These are phyloP conservation scores for Dictyostelium purpureum DNA, from an alignment of 78 protist species.

Conservation along the genomic window DNA sequence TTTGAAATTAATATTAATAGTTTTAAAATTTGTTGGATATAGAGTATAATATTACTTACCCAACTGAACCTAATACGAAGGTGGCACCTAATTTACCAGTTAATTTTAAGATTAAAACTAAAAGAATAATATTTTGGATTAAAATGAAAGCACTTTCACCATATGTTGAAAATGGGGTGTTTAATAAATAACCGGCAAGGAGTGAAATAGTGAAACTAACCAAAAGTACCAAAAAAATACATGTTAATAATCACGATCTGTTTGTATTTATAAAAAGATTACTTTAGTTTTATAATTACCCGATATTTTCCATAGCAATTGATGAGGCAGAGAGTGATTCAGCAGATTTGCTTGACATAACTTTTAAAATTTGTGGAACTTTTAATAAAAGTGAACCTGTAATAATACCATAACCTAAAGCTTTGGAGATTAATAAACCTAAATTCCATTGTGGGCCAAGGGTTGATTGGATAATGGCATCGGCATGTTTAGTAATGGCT, in stretches of 20 bases:
- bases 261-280: neutral
- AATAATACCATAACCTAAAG: slow-evolving; percentile 80
- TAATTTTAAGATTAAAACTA: slow-evolving; percentile 59
- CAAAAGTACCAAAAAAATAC: neutral
- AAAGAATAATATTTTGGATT: slow-evolving; percentile 51
- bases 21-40: neutral
- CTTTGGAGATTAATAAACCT: slow-evolving; percentile 45
- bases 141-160: slow-evolving; percentile 79
- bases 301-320: slow-evolving; percentile 58
- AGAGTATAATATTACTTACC: neutral
- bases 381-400: slow-evolving; percentile 79
- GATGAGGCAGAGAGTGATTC: slow-evolving; percentile 74
- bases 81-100: neutral
- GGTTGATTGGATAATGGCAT: neutral
- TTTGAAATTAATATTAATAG: neutral
- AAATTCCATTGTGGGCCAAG: slow-evolving; percentile 37
- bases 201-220: slow-evolving; percentile 46
- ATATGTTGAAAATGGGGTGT: slow-evolving; percentile 73
- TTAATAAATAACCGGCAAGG: neutral
- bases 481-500: neutral
- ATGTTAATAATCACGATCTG: neutral
- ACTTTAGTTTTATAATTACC: neutral
- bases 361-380: slow-evolving; percentile 91
- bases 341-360: slow-evolving; percentile 41
- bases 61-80: slow-evolving; percentile 9